These are phyloP conservation scores for Takashimella koratensis DNA, from an alignment of 1,284 basidiomycete species.

Conservation along the genomic window DNA sequence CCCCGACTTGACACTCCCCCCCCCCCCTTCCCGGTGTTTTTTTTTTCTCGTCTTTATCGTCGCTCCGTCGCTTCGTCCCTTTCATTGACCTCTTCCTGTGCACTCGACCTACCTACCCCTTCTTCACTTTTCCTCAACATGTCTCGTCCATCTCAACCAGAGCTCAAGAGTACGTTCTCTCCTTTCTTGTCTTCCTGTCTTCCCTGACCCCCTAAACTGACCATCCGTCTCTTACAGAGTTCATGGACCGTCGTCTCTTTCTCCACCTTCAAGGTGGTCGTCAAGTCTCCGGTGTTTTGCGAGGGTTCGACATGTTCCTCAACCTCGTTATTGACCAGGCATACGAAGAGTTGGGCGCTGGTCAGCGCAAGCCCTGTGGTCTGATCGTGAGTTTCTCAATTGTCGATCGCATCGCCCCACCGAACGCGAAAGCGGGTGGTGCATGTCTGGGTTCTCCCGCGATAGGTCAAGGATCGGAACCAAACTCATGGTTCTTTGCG, in stretches of 20 bases:
- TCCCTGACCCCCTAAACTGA: slow-evolving; percentile 6
- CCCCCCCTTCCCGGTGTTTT: too few relatives aligned
- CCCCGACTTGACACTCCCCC: too few relatives aligned
- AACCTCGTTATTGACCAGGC: slow-evolving; percentile 97
- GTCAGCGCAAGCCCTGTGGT: slow-evolving; percentile 84
- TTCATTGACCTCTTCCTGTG: not conserved
- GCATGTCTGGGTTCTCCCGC: not conserved
- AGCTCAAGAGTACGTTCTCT: slow-evolving; percentile 72
- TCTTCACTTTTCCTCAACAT: slow-evolving; percentile 49
- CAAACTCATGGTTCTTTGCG: not conserved
- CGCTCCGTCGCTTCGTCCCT: not conserved
- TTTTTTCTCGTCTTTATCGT: not conserved
- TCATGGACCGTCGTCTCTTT: slow-evolving; percentile 97
- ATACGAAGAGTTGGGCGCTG: slow-evolving; percentile 81
- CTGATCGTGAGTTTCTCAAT: slow-evolving; percentile 68
- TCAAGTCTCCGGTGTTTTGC: slow-evolving; percentile 89
- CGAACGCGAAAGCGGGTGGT: not conserved
- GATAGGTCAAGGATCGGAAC: not conserved
- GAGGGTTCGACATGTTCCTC: slow-evolving; percentile 98
- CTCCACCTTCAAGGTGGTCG: slow-evolving; percentile 94
- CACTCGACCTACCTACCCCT: not conserved
- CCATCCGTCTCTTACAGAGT: slow-evolving; percentile 55
- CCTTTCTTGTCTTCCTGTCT: slow-evolving; percentile 2
- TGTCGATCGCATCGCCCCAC: not conserved
- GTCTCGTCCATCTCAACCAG: slow-evolving; percentile 88